These are phyloP conservation scores for Coniophora puteana DNA, from an alignment of 1,284 basidiomycete species.

Conservation along the genomic window DNA sequence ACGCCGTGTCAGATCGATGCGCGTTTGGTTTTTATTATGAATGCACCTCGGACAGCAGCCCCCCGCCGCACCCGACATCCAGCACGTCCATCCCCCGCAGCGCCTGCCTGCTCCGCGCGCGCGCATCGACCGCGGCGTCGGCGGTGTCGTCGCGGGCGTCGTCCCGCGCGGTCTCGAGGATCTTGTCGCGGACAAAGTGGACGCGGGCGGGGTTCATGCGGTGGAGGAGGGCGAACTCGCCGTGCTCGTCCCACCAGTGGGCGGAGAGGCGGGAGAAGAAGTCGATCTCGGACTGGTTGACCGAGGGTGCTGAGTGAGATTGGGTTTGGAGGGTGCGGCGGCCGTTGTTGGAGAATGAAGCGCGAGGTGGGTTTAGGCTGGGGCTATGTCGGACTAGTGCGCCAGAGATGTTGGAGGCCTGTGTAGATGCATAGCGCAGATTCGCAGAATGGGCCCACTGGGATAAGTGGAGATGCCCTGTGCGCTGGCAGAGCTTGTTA, in stretches of 20 bases:
- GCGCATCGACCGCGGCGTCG: too few relatives aligned
- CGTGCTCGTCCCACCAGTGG: constrained; percentile 96
- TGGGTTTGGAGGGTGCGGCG: too few relatives aligned
- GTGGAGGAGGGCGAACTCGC: constrained; percentile 90
- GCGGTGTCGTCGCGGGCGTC: constrained; percentile 40
- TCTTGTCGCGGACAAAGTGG: constrained; percentile 82
- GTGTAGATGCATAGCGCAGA: too few relatives aligned
- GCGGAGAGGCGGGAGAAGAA: constrained; percentile 92
- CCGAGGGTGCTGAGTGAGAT: constrained; percentile 30
- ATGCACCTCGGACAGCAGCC: constrained; percentile 84
- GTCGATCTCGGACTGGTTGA: constrained; percentile 83
- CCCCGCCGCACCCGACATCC: constrained; percentile 95
- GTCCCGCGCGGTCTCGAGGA: constrained; percentile 55
- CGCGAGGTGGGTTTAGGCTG: too few relatives aligned
- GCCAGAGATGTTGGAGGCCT: too few relatives aligned
- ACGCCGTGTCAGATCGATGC: constrained; percentile 4
- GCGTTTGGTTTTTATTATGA: neutral
- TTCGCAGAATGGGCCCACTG: too few relatives aligned
- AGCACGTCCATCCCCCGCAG: constrained; percentile 67
- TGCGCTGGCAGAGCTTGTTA: too few relatives aligned
- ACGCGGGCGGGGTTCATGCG: constrained; percentile 94
- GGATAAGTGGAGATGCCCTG: too few relatives aligned
- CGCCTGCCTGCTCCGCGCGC: constrained; percentile 27
- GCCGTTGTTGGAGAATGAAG: too few relatives aligned
- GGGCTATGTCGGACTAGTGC: too few relatives aligned